phyloP scores from a whole-genome alignment of 495 filamentous ascomycete genomes.

The Sordaria brevicollis region DNA sequence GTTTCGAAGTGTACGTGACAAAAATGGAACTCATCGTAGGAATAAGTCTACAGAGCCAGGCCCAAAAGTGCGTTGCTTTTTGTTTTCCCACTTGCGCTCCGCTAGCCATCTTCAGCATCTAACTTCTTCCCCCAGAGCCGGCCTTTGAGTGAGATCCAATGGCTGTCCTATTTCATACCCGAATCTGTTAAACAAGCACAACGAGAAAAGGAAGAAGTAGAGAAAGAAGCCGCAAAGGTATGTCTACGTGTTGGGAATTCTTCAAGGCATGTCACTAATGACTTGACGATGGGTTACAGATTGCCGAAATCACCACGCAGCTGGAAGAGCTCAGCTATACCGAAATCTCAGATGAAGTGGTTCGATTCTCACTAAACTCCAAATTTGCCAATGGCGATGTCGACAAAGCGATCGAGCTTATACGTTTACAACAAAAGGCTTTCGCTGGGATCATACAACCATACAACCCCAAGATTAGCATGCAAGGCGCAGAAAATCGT shows the following conservation, averaged over 20 bases:
- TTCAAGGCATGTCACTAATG: background rate
- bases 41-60: slow-evolving; percentile 34
- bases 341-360: slow-evolving; percentile 47
- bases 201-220: slow-evolving; percentile 46
- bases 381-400: slow-evolving; percentile 56
- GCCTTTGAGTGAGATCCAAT: slow-evolving; percentile 28
- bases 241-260: background rate
- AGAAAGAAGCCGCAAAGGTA: slow-evolving; percentile 33
- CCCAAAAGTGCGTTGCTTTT: slow-evolving; percentile 36
- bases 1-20: slow-evolving; percentile 68
- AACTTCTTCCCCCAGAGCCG: slow-evolving; percentile 21
- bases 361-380: slow-evolving; percentile 58
- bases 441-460: slow-evolving; percentile 69
- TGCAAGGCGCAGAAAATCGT: slow-evolving; percentile 82
- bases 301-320: slow-evolving; percentile 43
- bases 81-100: slow-evolving; percentile 3
- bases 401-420: slow-evolving; percentile 64
- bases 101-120: slow-evolving; percentile 9
- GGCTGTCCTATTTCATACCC: slow-evolving; percentile 45
- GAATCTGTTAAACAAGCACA: slow-evolving; percentile 41
- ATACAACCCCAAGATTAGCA: slow-evolving; percentile 56
- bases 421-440: slow-evolving; percentile 66
- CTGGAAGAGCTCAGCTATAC: slow-evolving; percentile 44
- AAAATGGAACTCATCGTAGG: slow-evolving; percentile 41
- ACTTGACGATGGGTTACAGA: slow-evolving; percentile 26